Conservation (phyloP, 2,329 filamentous ascomycete genomes). For the Chrysosporium queenslandicum region DNA sequence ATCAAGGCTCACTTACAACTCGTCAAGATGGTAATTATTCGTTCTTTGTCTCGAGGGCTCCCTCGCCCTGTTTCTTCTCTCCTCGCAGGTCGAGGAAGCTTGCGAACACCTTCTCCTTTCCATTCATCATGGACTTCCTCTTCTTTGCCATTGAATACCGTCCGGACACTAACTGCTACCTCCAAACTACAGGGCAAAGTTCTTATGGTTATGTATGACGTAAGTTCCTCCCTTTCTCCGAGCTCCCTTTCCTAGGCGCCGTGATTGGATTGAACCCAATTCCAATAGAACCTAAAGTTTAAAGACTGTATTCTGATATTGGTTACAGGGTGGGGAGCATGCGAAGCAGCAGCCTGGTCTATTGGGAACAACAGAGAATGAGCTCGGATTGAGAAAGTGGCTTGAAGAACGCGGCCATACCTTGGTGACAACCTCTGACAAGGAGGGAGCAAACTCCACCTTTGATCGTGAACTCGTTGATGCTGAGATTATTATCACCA, state of each 20-base stretch:
- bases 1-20: background rate
- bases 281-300: background rate
- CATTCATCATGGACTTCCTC: slow-evolving; percentile 19
- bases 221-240: slow-evolving; percentile 34
- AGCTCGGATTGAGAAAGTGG: slow-evolving; percentile 95
- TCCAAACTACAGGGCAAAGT: slow-evolving; percentile 81
- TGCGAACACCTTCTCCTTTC: slow-evolving; percentile 5
- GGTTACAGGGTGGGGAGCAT: slow-evolving; percentile 60
- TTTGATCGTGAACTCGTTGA: slow-evolving; percentile 96
- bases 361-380: slow-evolving; percentile 94
- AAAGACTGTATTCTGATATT: slow-evolving; percentile 7
- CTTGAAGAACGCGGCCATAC: slow-evolving; percentile 95
- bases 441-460: slow-evolving; percentile 83
- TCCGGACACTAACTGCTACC: slow-evolving; percentile 55
- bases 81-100: slow-evolving; percentile 31
- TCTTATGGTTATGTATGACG: slow-evolving; percentile 88
- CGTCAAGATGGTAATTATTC: slow-evolving; percentile 52
- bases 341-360: slow-evolving; percentile 79
- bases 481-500: slow-evolving; percentile 98
- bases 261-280: background rate
- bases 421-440: slow-evolving; percentile 92
- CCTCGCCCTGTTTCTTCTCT: slow-evolving; percentile 46
- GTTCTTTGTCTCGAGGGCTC: slow-evolving; percentile 48
- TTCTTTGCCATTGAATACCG: slow-evolving; percentile 40
- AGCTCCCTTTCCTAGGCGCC: background rate